Evolutionary conservation across 108 stramenopile species (phyloP).

Genomic region (Epipyxis sp.): DNA sequence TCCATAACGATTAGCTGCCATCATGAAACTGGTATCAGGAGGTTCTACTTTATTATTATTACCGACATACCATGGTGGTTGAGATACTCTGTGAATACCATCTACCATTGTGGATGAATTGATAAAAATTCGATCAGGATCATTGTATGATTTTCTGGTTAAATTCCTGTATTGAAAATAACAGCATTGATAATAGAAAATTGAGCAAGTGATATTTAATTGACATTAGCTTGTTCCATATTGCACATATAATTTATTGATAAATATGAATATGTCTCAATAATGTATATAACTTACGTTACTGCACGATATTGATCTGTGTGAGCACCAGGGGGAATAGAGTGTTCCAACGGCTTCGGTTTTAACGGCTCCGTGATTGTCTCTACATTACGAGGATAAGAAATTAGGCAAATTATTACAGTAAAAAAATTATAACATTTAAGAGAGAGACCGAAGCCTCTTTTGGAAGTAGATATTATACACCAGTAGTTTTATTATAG

Average conservation of each 20-base stretch:
- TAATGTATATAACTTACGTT: not conserved
- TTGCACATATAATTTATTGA: too few relatives aligned
- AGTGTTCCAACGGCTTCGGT: not conserved
- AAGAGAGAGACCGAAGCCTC: too few relatives aligned
- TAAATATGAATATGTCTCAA: too few relatives aligned
- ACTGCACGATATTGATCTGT: constrained; percentile 1
- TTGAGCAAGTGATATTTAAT: too few relatives aligned
- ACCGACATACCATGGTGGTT: constrained; percentile 26
- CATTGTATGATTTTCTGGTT: not conserved
- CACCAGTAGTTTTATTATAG: too few relatives aligned
- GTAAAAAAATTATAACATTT: too few relatives aligned
- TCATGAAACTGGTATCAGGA: constrained; percentile 2
- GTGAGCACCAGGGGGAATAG: not conserved
- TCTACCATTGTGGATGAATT: constrained; percentile 20
- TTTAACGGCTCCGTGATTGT: not conserved
- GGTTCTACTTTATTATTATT: constrained; percentile 6
- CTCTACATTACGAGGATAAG: too few relatives aligned
- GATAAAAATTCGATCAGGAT: constrained; percentile 15
- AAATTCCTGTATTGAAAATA: not conserved
- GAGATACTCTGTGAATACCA: not conserved
- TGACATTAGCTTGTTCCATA: too few relatives aligned
- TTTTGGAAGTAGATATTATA: too few relatives aligned
- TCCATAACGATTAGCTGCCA: constrained; percentile 15
- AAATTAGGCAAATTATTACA: too few relatives aligned
- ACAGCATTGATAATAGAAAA: not conserved